Conservation (phyloP, 1,284 basidiomycete genomes). For the Xanthoconium separans region DNA sequence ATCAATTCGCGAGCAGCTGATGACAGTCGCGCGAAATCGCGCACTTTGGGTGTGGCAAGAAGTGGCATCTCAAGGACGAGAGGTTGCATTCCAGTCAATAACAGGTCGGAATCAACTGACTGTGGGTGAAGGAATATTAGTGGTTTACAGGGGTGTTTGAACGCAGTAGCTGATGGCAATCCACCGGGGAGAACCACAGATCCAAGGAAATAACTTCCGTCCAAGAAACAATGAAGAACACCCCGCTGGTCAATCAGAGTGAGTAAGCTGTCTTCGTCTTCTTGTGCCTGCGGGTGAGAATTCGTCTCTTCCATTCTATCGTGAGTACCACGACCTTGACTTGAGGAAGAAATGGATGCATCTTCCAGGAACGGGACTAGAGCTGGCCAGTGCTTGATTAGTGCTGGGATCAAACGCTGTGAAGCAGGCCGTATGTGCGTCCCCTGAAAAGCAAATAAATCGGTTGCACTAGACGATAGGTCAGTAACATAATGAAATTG, state of each 20-base stretch:
- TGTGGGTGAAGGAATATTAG: slow-evolving; percentile 49
- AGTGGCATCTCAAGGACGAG: slow-evolving; percentile 54
- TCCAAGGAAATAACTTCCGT: slow-evolving; percentile 81
- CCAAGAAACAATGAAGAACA: slow-evolving; percentile 62
- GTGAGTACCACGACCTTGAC: slow-evolving; percentile 32
- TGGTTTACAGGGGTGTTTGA: slow-evolving; percentile 48
- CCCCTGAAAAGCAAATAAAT: slow-evolving; percentile 76
- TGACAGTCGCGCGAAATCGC: slow-evolving; percentile 68
- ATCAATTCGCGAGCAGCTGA: slow-evolving; percentile 68
- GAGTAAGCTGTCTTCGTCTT: slow-evolving; percentile 63
- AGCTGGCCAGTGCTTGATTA: slow-evolving; percentile 67
- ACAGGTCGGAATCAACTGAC: slow-evolving; percentile 22
- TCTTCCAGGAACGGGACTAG: slow-evolving; percentile 52
- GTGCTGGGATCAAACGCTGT: slow-evolving; percentile 48
- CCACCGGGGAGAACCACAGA: slow-evolving; percentile 41
- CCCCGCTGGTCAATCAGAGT: slow-evolving; percentile 58
- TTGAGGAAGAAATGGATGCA: slow-evolving; percentile 55
- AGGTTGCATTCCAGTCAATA: slow-evolving; percentile 44
- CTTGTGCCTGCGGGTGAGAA: slow-evolving; percentile 17
- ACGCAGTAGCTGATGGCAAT: slow-evolving; percentile 41
- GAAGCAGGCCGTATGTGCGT: slow-evolving; percentile 48
- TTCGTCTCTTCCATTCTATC: slow-evolving; percentile 20
- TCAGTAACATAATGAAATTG: slow-evolving; percentile 10
- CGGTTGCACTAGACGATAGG: slow-evolving; percentile 52
- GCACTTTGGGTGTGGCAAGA: slow-evolving; percentile 50